Percentiles rank a stretch among this genome's conserved stretches.
phyloP scores from a whole-genome alignment of 352 stramenopile genomes.

The Phytophthora pisi region DNA sequence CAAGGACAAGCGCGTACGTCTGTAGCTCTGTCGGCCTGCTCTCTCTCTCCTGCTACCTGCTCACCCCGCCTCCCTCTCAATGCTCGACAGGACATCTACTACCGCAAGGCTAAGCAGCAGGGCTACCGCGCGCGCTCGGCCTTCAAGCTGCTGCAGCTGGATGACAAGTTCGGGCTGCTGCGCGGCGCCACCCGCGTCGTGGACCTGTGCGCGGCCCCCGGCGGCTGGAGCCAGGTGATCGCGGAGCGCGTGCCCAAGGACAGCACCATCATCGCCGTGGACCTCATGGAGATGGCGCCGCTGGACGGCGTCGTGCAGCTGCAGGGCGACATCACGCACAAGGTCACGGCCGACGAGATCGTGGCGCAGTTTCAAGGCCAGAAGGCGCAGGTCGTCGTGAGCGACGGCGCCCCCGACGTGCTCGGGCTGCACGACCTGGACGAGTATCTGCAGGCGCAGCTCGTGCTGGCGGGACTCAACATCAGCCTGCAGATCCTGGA shows the following conservation, averaged over 20 bases:
- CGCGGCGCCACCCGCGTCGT: constrained; percentile 80
- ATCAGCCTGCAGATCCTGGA: constrained; percentile 83
- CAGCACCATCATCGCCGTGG: constrained; percentile 73
- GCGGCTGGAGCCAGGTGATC: constrained; percentile 89
- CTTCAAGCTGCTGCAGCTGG: constrained; percentile 99
- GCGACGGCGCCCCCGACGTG: constrained; percentile 99
- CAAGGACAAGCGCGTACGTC: constrained; percentile 91
- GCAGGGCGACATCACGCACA: constrained; percentile 86
- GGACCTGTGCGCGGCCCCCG: constrained; percentile 84
- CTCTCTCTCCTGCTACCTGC: neutral
- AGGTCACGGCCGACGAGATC: constrained; percentile 74
- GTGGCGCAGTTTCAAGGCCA: constrained; percentile 69
- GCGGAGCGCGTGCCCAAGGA: constrained; percentile 62
- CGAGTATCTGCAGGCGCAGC: constrained; percentile 82
- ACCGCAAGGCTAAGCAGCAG: constrained; percentile 92
- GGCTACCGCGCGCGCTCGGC: constrained; percentile 97
- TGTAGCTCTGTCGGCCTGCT: neutral
- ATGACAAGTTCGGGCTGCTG: constrained; percentile 98
- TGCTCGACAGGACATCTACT: constrained; percentile 88
- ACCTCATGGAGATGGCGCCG: constrained; percentile 97
- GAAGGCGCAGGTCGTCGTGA: constrained; percentile 98
- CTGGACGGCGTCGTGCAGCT: constrained; percentile 85
- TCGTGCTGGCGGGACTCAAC: constrained; percentile 81
- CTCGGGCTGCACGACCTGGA: constrained; percentile 81
- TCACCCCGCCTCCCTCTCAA: neutral